Evolutionary conservation across 768 basidiomycete genomes (phyloP).

Genomic region (Lactarius indigo): DNA sequence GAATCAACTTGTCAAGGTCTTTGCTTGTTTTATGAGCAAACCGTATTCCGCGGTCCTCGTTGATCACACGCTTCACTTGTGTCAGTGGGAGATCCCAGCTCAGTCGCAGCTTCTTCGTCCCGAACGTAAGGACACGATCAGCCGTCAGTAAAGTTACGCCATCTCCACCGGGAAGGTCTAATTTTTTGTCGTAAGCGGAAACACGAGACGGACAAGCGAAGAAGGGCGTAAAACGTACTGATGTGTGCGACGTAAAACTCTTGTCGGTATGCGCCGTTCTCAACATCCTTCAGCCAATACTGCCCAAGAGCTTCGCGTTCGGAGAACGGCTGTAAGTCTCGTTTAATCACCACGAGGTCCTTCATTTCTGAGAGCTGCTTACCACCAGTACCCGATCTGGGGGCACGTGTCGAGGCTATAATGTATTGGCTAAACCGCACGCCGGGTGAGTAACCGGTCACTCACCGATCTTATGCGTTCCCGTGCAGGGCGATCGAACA

Average conservation of each 20-base stretch:
- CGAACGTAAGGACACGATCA: slow-evolving; percentile 75
- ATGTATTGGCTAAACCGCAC: slow-evolving; percentile 15
- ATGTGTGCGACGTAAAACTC: slow-evolving; percentile 93
- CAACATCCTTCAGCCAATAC: slow-evolving; percentile 94
- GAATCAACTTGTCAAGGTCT: slow-evolving; percentile 71
- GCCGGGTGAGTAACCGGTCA: slow-evolving; percentile 5
- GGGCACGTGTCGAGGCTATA: slow-evolving; percentile 78
- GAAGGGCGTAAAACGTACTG: slow-evolving; percentile 44
- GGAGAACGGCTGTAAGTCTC: slow-evolving; percentile 67
- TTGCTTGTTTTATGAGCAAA: slow-evolving; percentile 77
- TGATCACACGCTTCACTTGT: slow-evolving; percentile 80
- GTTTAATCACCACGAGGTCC: not conserved
- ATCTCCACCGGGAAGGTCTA: slow-evolving; percentile 77
- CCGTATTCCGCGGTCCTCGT: slow-evolving; percentile 88
- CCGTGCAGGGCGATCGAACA: slow-evolving; percentile 88
- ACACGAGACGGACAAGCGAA: not conserved
- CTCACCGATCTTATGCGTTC: slow-evolving; percentile 81
- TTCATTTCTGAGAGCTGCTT: slow-evolving; percentile 29
- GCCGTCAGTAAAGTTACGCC: slow-evolving; percentile 78
- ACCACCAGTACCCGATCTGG: slow-evolving; percentile 86
- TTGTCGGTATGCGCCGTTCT: slow-evolving; percentile 78
- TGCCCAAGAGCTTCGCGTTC: slow-evolving; percentile 90
- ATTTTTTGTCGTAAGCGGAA: slow-evolving; percentile 10
- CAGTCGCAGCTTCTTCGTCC: slow-evolving; percentile 77
- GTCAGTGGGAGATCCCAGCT: slow-evolving; percentile 91